Conservation (phyloP, 257 asterid genomes). For the Henckelia pumila region DNA sequence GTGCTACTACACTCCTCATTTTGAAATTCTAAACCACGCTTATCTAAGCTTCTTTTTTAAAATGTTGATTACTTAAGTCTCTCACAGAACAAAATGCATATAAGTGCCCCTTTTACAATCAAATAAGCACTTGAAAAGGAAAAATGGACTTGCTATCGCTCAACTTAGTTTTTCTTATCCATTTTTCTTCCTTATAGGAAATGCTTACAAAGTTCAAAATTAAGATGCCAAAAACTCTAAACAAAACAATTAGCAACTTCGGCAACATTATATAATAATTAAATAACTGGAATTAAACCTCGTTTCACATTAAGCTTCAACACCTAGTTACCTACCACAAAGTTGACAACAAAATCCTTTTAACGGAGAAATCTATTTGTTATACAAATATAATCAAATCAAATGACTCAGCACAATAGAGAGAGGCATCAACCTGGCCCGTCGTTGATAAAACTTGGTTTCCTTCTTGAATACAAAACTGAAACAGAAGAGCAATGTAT, state of each 20-base stretch:
- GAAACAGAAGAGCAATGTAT: conserved; percentile 21
- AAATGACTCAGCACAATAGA: conserved; percentile 1
- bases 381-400: background rate
- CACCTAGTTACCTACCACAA: background rate
- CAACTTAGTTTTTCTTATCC: background rate
- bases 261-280: background rate
- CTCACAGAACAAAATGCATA: no score
- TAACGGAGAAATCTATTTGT: background rate
- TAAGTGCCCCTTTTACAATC: background rate
- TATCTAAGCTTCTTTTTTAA: no score
- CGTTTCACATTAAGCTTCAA: background rate
- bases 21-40: no score
- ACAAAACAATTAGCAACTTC: background rate
- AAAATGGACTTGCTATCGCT: conserved; percentile 1
- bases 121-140: background rate
- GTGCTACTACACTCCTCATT: no score
- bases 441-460: conserved; percentile 77
- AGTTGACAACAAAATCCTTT: background rate
- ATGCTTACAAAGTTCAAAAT: no score
- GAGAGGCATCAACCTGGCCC: conserved; percentile 55
- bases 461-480: conserved; percentile 70
- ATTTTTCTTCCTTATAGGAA: background rate
- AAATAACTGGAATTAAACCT: conserved; percentile 4
- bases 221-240: background rate
- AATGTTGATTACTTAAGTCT: background rate